Percentiles rank a stretch among this genome's conserved stretches.
Evolutionary conservation across 805 yeast species (phyloP).

Genomic region (Candida lessepsii): DNA sequence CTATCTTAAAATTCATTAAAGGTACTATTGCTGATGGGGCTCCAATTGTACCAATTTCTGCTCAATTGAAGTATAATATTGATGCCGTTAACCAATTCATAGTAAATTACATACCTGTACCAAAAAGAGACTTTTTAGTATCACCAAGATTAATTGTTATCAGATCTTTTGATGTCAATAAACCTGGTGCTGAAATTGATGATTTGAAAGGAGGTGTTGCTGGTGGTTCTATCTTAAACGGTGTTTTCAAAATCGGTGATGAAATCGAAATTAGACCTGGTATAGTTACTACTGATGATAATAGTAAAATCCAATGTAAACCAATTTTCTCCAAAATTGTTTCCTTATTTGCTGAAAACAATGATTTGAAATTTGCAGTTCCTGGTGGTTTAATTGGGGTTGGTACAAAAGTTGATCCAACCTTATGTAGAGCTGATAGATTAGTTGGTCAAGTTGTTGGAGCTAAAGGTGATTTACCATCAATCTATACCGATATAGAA

Average conservation of each 20-base stretch:
- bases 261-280: slow-evolving; percentile 99
- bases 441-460: slow-evolving; percentile 99
- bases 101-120: slow-evolving; percentile 93
- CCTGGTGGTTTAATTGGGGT: slow-evolving; percentile 99
- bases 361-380: slow-evolving; percentile 96
- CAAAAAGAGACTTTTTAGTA: slow-evolving; percentile 90
- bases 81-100: slow-evolving; percentile 98
- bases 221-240: slow-evolving; percentile 96
- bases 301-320: slow-evolving; percentile 85
- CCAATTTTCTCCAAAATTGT: slow-evolving; percentile 94
- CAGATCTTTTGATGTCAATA: slow-evolving; percentile 97
- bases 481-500: slow-evolving; percentile 95
- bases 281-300: slow-evolving; percentile 92
- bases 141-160: slow-evolving; percentile 95
- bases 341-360: slow-evolving; percentile 94
- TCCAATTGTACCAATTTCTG: slow-evolving; percentile 97
- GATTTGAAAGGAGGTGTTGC: slow-evolving; percentile 99
- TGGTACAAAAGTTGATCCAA: slow-evolving; percentile 98
- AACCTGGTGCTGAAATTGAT: slow-evolving; percentile 96
- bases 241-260: slow-evolving; percentile 96
- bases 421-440: slow-evolving; percentile 98
- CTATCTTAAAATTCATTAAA: slow-evolving; percentile 86
- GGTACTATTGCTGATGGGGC: slow-evolving; percentile 99
- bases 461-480: slow-evolving; percentile 93
- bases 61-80: slow-evolving; percentile 96